Base-by-base conservation (phyloP, 495 filamentous ascomycete genomes). In the Penicillium parvum region DNA sequence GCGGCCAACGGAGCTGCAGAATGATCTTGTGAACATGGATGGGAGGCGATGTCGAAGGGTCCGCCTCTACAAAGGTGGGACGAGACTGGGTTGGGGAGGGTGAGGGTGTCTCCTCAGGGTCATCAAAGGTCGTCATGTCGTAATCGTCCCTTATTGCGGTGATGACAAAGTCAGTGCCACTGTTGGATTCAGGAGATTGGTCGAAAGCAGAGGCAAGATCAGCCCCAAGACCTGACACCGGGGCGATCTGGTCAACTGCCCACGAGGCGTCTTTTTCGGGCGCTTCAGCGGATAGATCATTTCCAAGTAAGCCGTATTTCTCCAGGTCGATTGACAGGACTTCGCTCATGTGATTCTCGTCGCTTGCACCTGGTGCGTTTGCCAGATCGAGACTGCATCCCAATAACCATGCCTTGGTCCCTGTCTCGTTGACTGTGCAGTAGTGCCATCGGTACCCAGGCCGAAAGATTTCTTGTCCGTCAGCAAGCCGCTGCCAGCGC, bases 371-470 rank as follows among this genome's bases (percentile, higher is more conserved):
- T n/a, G 71, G 71, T 10, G 67, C 63, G 40, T 68, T 69, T 0
- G 69, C 57, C 18, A 68, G 40, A 44, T 96, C 88, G 3, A 83
- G 85, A 7, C 83, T 83, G 57, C 89, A 95, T 15, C 92, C 92
- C n/a, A 98, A 74, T 6, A 98, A 69, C 88, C 95, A 98, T 7
- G 89, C 91, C 52, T 94, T 95, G 2, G 92, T 96, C 1, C 88
- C 90, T 41, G 90, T 83, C 48, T 92, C 81, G 58, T 96, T 89
- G 63, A 95, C 82, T 0, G 88, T 90, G 59, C 92, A 96, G 59
- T 98, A 98, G 62, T 96, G 91, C 94, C 94, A 97, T 36, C 89
- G 81, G 60, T 90, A 97, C 7, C 84, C 84, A 1, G 80, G 74
- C 39, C 85, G 74, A 66, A 96, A 96, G 17, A 97, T 84, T 57